Evolutionary conservation across 495 filamentous ascomycete species (phyloP).

Genomic region (Opeltia flavorubescens): DNA sequence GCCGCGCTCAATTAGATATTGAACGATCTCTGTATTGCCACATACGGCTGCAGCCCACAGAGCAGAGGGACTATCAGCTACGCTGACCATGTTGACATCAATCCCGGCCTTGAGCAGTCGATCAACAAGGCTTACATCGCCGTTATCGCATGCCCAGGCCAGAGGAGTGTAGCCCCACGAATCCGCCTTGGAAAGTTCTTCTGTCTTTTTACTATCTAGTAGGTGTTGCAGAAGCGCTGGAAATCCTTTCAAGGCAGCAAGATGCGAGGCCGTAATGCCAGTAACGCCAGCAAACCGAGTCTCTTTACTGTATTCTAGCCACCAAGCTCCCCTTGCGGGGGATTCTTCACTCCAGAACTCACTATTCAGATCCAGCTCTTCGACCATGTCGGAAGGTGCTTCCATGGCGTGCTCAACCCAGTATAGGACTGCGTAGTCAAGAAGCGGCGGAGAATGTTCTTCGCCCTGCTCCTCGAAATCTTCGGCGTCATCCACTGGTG

Average conservation of each 20-base stretch:
- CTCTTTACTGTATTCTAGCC: conserved; percentile 2
- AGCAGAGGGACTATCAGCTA: conserved; percentile 8
- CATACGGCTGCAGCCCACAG: conserved; percentile 11
- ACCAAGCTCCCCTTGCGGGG: conserved; percentile 1
- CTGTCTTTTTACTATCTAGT: neutral
- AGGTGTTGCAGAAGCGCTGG: conserved; percentile 2
- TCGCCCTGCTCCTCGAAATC: neutral
- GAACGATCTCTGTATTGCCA: conserved; percentile 8
- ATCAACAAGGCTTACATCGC: conserved; percentile 3
- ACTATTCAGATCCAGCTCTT: conserved; percentile 7
- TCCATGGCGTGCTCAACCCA: conserved; percentile 7
- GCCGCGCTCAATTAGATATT: conserved; percentile 16
- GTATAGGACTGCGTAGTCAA: conserved; percentile 3
- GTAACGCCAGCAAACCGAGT: conserved; percentile 4
- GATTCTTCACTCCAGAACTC: conserved; percentile 7
- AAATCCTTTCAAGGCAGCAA: conserved; percentile 7
- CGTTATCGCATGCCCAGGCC: conserved; percentile 4
- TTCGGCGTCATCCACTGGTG: neutral
- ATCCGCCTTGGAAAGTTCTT: conserved; percentile 5
- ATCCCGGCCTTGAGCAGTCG: conserved; percentile 18
- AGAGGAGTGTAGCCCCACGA: conserved; percentile 5
- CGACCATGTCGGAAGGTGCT: conserved; percentile 7
- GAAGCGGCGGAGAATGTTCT: neutral
- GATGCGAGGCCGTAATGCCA: conserved; percentile 3
- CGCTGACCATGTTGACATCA: conserved; percentile 16